Percentiles rank a stretch among this genome's conserved stretches.
Evolutionary conservation across 2,329 filamentous ascomycete species (phyloP).

Genomic region (Diaporthe citriasiana): DNA sequence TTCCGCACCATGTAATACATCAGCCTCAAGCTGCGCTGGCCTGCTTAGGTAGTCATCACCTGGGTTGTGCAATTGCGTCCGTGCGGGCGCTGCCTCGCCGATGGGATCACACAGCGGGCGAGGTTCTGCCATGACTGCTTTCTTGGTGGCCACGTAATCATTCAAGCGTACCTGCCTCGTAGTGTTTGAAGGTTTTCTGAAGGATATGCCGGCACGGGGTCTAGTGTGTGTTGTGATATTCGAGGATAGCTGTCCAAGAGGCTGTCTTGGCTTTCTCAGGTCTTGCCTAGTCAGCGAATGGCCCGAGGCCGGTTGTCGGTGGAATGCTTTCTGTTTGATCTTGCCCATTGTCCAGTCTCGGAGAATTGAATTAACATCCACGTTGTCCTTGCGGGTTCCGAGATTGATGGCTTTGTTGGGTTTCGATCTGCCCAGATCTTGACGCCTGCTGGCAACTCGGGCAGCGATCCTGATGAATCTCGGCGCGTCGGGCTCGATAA

Average conservation of each 20-base stretch:
- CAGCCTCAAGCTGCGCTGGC: slow-evolving; percentile 70
- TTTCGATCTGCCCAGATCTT: slow-evolving; percentile 67
- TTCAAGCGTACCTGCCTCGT: slow-evolving; percentile 50
- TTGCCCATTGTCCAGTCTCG: slow-evolving; percentile 69
- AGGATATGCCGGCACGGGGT: slow-evolving; percentile 38
- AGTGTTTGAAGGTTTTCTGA: slow-evolving; percentile 48
- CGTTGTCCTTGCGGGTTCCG: slow-evolving; percentile 71
- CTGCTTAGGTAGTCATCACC: slow-evolving; percentile 46
- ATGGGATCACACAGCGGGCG: background rate
- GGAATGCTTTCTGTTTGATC: slow-evolving; percentile 57
- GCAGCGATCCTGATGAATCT: slow-evolving; percentile 73
- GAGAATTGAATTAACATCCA: slow-evolving; percentile 68
- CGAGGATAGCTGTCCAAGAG: slow-evolving; percentile 45
- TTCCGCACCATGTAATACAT: slow-evolving; percentile 53
- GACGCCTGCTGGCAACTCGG: slow-evolving; percentile 64
- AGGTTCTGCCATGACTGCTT: slow-evolving; percentile 26
- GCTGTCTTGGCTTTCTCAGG: slow-evolving; percentile 44
- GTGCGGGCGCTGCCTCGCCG: background rate
- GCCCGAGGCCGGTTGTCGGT: slow-evolving; percentile 20
- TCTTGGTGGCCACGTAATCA: slow-evolving; percentile 48
- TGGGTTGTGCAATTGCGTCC: background rate
- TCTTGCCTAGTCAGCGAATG: slow-evolving; percentile 17
- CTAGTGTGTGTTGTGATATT: slow-evolving; percentile 41
- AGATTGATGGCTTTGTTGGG: slow-evolving; percentile 72
- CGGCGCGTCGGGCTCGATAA: slow-evolving; percentile 66